Evolutionary conservation across 805 yeast species (phyloP).

Genomic region (Saccharomycopsis fermentans): DNA sequence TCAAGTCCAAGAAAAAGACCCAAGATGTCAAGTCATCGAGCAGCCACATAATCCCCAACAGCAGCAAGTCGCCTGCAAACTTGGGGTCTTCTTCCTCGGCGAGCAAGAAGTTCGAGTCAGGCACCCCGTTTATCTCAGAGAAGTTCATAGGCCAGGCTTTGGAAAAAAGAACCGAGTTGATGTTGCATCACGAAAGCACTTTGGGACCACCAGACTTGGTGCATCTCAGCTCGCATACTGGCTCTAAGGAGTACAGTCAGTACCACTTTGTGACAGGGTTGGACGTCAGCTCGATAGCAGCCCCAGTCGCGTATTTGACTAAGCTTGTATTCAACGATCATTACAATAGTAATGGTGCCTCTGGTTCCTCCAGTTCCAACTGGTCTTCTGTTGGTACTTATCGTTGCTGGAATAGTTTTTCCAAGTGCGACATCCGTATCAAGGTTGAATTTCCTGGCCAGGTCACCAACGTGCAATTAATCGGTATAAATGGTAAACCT

Average conservation of each 20-base stretch:
- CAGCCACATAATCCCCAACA: slow-evolving; percentile 7
- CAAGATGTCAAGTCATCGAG: slow-evolving; percentile 14
- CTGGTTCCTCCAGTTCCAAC: slow-evolving; percentile 24
- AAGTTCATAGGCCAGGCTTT: slow-evolving; percentile 11
- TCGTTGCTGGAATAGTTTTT: slow-evolving; percentile 66
- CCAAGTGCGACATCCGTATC: slow-evolving; percentile 64
- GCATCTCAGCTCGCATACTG: slow-evolving; percentile 30
- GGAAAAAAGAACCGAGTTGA: slow-evolving; percentile 12
- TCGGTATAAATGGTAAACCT: slow-evolving; percentile 16
- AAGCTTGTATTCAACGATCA: slow-evolving; percentile 39
- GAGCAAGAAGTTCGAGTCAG: not conserved
- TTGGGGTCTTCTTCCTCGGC: not conserved
- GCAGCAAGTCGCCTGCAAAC: not conserved
- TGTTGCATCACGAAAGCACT: slow-evolving; percentile 6
- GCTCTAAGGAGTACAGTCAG: slow-evolving; percentile 30
- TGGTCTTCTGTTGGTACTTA: slow-evolving; percentile 42
- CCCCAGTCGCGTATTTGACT: slow-evolving; percentile 46
- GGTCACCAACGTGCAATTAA: slow-evolving; percentile 11
- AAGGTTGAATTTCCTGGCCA: slow-evolving; percentile 44
- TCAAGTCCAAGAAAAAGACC: slow-evolving; percentile 13
- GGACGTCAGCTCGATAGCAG: slow-evolving; percentile 41
- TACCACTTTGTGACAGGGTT: slow-evolving; percentile 47
- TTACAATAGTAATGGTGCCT: slow-evolving; percentile 43
- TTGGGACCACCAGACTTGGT: slow-evolving; percentile 67
- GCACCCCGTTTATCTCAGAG: slow-evolving; percentile 14